Evolutionary conservation across 306 rosid species (phyloP).

Genomic region (Albizia julibrissin): DNA sequence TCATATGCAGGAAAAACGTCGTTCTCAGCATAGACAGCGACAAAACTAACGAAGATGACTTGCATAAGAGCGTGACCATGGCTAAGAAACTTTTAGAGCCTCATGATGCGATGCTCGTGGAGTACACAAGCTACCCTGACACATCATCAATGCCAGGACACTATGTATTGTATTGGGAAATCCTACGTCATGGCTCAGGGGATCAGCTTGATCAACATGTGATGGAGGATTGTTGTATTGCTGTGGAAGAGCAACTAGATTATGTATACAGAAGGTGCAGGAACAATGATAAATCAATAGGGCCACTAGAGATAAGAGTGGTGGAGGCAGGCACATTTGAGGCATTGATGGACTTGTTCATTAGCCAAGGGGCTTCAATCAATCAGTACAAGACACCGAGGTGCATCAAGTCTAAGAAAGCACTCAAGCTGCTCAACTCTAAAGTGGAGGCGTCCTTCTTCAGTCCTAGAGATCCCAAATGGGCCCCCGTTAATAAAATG

Average conservation of each 20-base stretch:
- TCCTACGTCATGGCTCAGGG: conserved; percentile 41
- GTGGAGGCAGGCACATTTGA: conserved; percentile 85
- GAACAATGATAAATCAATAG: conserved; percentile 61
- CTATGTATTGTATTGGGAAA: conserved; percentile 88
- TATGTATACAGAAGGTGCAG: conserved; percentile 75
- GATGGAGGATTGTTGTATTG: conserved; percentile 77
- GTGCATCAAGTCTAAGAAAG: conserved; percentile 70
- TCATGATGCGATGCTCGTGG: conserved; percentile 62
- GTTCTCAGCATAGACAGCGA: conserved; percentile 84
- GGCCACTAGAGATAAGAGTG: conserved; percentile 83
- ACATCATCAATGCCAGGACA: conserved; percentile 73
- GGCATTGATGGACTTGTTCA: conserved; percentile 75
- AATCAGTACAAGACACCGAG: conserved; percentile 95
- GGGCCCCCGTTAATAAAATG: conserved; percentile 52
- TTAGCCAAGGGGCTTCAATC: conserved; percentile 75
- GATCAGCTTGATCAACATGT: conserved; percentile 38
- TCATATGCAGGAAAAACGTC: conserved; percentile 87
- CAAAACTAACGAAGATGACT: conserved; percentile 80
- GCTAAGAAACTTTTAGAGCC: conserved; percentile 75
- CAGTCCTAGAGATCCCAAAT: conserved; percentile 77
- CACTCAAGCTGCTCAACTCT: conserved; percentile 66
- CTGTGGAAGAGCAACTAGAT: conserved; percentile 79
- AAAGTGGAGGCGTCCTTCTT: conserved; percentile 61
- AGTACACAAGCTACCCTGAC: conserved; percentile 81
- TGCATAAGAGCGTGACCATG: conserved; percentile 63